Base-by-base conservation (phyloP, 2,329 filamentous ascomycete species). In the Lecanicillium sp. region DNA sequence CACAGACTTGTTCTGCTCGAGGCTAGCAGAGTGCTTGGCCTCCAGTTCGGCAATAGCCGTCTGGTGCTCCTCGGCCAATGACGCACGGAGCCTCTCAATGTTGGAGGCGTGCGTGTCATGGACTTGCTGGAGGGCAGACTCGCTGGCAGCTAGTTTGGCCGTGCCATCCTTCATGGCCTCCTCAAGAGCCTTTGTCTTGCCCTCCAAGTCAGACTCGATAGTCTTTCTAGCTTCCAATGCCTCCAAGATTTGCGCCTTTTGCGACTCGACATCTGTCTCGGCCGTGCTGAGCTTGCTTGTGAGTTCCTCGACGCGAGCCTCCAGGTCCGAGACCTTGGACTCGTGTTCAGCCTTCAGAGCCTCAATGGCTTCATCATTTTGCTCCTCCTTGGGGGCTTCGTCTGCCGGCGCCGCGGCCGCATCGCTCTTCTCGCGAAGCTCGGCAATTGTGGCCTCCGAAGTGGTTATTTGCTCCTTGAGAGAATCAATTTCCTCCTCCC, bases 401-500 rank as follows among this genome's bases (percentile, higher is more conserved):
- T 65, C 65, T 33, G 67, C 64, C 3, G 62, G 51, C 29, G 57
- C 52, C 14, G 57, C 55, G 14, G 55, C 55, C 29, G 64, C 65
- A 32, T 64, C 58, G 48, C 65, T 61, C 22, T 75, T 67, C 35
- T 72, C 68, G 40, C 65, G 68, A 15, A 81, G 64, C 46, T 74
- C 67, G 3, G 66, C 53, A 39, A 81, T 65, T 49, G 72, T 79
- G 36, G 69, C 69, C 50, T 79, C 64, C 1, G 73, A 76, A 8
- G 68, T 58, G 41, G 68, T 60, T 35, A 81, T 68, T 48, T 81
- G 71, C 5, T 65, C 62, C 54, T 74, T 77, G 20, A 81, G 66
- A 11, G 69, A 58, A 39, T 72, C 66, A 9, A 81, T 71, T 50
- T 79, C 72, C 6, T 66, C 56, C 50, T 81, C 75, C 45, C 74